Base-by-base conservation (phyloP, 2,329 filamentous ascomycete genomes). In the Scedosporium minutisporum region DNA sequence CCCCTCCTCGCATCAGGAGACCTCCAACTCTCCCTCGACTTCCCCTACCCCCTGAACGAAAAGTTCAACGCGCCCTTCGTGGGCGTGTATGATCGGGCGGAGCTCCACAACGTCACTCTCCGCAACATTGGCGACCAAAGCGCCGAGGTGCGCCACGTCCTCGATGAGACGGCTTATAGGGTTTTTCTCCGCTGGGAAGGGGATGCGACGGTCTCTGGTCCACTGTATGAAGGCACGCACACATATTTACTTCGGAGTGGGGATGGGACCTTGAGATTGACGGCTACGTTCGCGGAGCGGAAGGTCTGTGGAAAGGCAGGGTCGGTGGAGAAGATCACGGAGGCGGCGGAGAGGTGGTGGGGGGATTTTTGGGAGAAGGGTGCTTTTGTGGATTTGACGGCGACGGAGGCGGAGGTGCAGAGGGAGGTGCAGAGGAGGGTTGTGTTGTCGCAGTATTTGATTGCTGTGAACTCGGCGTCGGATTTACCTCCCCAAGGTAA, bases 51-150 rank as follows among this genome's bases (percentile, higher is more conserved):
- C 0, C 72, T 72, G 3, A 70, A 70, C n/a, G 76, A 76, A 64
- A 79, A 79, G 63, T 79, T 76, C 27, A 73, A 78, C 58, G 74
- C 76, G 10, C 71, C 76, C 1, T 79, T 77, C 38, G 75, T 73
- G 0, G 77, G 76, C 0, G 69, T 73, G 4, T 77, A 75, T 27
- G 71, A 77, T 18, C 38, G 21, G 25, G 53, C 55, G 3, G 42
- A 58, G n/a, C 61, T 58, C 23, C 61, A 62, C 53, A 23, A 18
- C 29, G 58, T 55, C 21, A 48, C 14, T 27, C 53, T 62, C 5
- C 25, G 10, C 16, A 23, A 42, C 5, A 16, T 38, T 4, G n/a
- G 16, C 14, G 60, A 55, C 3, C 18, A 33, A 1, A 41, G 46
- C 4, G 61, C 61, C 10, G 61, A 58, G 18, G 23, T 62, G 2